A percentile compares a stretch with the other conserved stretches of the same genome.
Evolutionary conservation across 2,329 filamentous ascomycete genomes (phyloP).

Genomic region (Calonectria crousiana): DNA sequence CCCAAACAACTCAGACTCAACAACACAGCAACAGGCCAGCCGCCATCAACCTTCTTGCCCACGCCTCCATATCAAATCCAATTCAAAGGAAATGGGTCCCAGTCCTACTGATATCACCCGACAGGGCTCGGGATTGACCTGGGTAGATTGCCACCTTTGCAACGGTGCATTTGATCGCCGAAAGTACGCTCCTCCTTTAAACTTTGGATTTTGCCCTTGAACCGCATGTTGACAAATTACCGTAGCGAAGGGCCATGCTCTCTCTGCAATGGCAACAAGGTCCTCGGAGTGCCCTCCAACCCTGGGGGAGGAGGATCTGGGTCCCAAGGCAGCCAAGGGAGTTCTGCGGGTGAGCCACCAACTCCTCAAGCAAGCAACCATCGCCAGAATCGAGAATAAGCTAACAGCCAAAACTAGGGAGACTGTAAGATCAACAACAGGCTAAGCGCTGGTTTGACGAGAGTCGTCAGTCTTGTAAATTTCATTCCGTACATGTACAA

Average conservation of each 20-base stretch:
- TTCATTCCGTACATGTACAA: constrained; percentile 36
- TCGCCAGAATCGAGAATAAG: constrained; percentile 27
- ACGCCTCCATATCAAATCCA: not conserved
- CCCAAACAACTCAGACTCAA: constrained; percentile 12
- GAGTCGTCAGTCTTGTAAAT: constrained; percentile 28
- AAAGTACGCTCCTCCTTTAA: constrained; percentile 25
- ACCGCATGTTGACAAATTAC: constrained; percentile 4
- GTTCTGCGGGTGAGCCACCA: constrained; percentile 20
- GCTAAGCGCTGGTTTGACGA: not conserved
- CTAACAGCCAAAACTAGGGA: constrained; percentile 31
- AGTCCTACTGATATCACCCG: not conserved
- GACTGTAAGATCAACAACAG: constrained; percentile 25
- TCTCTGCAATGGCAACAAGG: constrained; percentile 41
- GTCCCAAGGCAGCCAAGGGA: constrained; percentile 20
- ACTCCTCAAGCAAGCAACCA: constrained; percentile 29
- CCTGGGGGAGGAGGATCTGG: constrained; percentile 20
- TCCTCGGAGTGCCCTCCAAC: constrained; percentile 40
- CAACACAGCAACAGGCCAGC: not conserved
- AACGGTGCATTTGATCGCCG: constrained; percentile 38
- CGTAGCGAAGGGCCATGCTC: constrained; percentile 27
- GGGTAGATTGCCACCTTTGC: constrained; percentile 39
- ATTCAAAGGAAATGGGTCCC: not conserved
- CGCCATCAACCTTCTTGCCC: not conserved
- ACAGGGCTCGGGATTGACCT: not conserved
- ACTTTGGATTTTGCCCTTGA: not conserved